Evolutionary conservation across 169 alveolate species (phyloP), one percentile per base, ranked within the genome.

Genomic region (Cryptosporidium bovis): DNA sequence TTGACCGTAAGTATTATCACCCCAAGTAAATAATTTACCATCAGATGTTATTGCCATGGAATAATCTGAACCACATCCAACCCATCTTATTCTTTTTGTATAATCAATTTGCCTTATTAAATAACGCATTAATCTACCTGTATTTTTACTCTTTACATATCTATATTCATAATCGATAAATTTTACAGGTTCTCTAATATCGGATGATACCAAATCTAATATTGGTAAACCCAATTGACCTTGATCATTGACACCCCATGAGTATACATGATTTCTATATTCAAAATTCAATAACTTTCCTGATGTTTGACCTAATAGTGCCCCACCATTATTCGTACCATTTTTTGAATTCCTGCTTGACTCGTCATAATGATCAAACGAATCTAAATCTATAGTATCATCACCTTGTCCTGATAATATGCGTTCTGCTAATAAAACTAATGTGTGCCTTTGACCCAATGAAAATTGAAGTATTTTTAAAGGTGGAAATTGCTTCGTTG

Each of bases 31-130:
- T 20, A 77, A 4, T 46, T 77, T 77, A 27, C 87, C 87, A 77
- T 77, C 87, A 16, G 44, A 65, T 77, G 87, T 77, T 27, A 77
- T 77, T 15, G 87, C 87, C 71, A 62, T 62, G 8, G 87, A 77
- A 50, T 77, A 62, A 77, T 77, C 87, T 20, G 87, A 60, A 12
- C 87, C 87, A 10, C 87, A 77, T 18, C 87, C 87, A 8, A 77
- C 87, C 87, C 87, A 77, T 48, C 87, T 56, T 46, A 77, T 77
- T 77, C 71, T 77, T 60, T 71, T 77, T 36, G 87, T 77, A 62
- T 77, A 77, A 16, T 77, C 87, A 18, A 77, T 34, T 40, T 77
- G 87, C 34, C 71, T 77, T 58, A 62, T 40, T 77, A 77, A 62
- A 62, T 77, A 77, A 20, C 87, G 87, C 20, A 77, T 56, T 1